These are phyloP conservation scores for Calocera cornea DNA, from an alignment of 768 basidiomycete species.

Conservation along the genomic window DNA sequence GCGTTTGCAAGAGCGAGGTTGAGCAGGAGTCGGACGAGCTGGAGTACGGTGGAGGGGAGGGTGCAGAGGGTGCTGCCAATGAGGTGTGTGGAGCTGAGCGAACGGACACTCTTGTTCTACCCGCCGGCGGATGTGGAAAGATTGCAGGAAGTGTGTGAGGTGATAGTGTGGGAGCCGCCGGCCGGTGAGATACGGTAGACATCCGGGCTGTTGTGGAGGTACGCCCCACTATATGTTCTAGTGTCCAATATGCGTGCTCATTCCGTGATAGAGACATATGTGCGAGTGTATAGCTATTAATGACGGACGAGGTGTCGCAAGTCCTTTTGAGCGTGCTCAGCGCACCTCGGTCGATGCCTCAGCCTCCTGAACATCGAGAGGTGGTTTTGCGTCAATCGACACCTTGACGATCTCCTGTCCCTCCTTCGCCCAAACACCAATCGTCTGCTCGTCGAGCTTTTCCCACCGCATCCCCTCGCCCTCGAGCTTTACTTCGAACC, in stretches of 20 bases:
- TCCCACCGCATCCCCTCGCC: not conserved
- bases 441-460: not conserved
- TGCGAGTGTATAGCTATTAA: not conserved
- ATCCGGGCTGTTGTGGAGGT: not conserved
- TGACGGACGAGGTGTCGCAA: not conserved
- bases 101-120: not conserved
- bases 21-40: not conserved
- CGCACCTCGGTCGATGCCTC: not conserved
- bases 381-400: not conserved
- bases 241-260: too few relatives aligned
- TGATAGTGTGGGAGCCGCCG: not conserved
- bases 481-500: not conserved
- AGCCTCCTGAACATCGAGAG: not conserved
- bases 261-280: too few relatives aligned
- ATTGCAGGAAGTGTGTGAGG: not conserved
- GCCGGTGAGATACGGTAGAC: not conserved
- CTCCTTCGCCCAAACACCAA: constrained; percentile 1
- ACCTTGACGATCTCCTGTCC: not conserved
- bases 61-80: not conserved
- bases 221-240: not conserved
- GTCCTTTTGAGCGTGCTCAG: not conserved
- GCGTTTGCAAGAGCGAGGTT: not conserved
- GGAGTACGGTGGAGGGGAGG: not conserved
- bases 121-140: not conserved
- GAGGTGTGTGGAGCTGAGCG: not conserved